Evolutionary conservation across 176 grass and related monocot genomes (phyloP).

Genomic region (Pharus latifolius): DNA sequence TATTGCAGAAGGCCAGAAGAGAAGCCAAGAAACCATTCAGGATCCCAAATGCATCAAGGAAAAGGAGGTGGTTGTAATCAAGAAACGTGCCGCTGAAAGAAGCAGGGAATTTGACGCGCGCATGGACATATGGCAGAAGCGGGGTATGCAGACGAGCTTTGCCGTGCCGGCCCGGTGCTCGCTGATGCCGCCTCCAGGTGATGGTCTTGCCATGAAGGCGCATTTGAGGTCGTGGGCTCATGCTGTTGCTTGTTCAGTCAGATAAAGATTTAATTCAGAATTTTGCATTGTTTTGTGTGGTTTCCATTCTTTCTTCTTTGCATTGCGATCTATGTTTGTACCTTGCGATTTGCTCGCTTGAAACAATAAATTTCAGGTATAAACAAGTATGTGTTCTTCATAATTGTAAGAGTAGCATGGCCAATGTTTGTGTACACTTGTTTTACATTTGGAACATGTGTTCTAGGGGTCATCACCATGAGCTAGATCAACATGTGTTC

Average conservation of each 20-base stretch:
- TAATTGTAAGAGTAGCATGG: conserved; percentile 1
- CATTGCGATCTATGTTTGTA: not conserved
- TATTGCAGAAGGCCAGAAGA: not conserved
- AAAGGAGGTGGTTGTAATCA: not conserved
- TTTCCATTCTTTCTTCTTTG: not conserved
- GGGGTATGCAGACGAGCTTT: not conserved
- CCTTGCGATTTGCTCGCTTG: not conserved
- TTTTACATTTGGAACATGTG: conserved; percentile 7
- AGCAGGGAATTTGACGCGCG: not conserved
- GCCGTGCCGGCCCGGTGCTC: conserved; percentile 2
- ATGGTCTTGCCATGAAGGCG: conserved; percentile 51
- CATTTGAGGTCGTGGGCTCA: conserved; percentile 68
- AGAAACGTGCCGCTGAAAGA: not conserved
- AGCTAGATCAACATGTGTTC: too few relatives aligned
- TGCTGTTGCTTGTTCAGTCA: conserved; percentile 52
- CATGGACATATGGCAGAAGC: not conserved
- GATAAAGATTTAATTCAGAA: not conserved
- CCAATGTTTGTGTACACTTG: conserved; percentile 6
- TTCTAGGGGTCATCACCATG: conserved; percentile 1
- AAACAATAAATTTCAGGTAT: not conserved
- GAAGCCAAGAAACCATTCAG: too few relatives aligned
- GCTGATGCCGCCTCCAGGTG: conserved; percentile 11
- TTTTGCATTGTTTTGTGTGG: not conserved
- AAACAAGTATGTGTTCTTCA: not conserved
- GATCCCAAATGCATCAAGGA: not conserved